Conservation (phyloP, 805 yeast species). For the Spathaspora girioi region DNA sequence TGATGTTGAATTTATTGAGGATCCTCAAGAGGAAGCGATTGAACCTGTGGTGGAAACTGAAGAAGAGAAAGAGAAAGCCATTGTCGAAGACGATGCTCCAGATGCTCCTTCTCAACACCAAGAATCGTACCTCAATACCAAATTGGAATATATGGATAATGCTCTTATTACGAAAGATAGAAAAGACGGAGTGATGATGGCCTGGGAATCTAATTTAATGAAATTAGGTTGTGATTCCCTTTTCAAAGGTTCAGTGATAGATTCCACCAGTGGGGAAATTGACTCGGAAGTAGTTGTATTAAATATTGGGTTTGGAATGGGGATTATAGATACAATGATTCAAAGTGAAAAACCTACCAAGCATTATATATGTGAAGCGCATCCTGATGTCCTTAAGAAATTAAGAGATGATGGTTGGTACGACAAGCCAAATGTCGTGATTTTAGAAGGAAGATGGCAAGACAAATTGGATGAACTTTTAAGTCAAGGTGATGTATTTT, state of each 20-base stretch:
- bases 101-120: slow-evolving; percentile 63
- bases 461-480: slow-evolving; percentile 66
- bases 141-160: slow-evolving; percentile 62
- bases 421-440: slow-evolving; percentile 63
- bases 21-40: slow-evolving; percentile 21
- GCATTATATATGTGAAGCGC: slow-evolving; percentile 93
- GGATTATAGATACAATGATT: slow-evolving; percentile 82
- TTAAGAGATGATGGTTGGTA: slow-evolving; percentile 79
- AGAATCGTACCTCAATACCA: slow-evolving; percentile 57
- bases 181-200: slow-evolving; percentile 95
- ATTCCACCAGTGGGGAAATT: slow-evolving; percentile 13
- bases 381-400: slow-evolving; percentile 79
- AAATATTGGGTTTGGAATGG: slow-evolving; percentile 96
- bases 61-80: slow-evolving; percentile 14
- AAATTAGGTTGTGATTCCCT: slow-evolving; percentile 71
- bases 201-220: slow-evolving; percentile 89
- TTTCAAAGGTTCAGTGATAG: slow-evolving; percentile 42
- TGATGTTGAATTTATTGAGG: slow-evolving; percentile 57
- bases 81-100: slow-evolving; percentile 7
- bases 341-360: slow-evolving; percentile 53
- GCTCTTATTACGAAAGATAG: slow-evolving; percentile 70
- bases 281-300: slow-evolving; percentile 49
- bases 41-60: slow-evolving; percentile 15
- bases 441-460: slow-evolving; percentile 93
- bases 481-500: slow-evolving; percentile 59